These are phyloP conservation scores for Xylaria sp. DNA, from an alignment of 2,329 filamentous ascomycete species.

Conservation along the genomic window DNA sequence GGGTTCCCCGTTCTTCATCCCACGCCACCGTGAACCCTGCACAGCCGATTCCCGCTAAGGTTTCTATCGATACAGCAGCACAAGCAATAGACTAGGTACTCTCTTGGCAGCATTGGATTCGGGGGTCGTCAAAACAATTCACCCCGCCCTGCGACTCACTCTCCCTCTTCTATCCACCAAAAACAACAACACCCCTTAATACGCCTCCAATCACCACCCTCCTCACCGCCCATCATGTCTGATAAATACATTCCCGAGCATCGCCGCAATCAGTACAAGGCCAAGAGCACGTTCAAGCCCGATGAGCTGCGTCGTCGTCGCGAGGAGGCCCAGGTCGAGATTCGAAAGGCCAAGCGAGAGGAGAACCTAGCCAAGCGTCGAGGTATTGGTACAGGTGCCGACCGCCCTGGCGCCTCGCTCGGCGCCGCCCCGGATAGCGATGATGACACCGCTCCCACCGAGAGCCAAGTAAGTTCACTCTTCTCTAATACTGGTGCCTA, in stretches of 20 bases:
- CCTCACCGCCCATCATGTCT: conserved; percentile 70
- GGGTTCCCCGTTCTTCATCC: too few species aligned
- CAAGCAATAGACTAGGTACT: conserved; percentile 1
- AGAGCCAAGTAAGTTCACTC: conserved; percentile 80
- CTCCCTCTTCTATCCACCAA: conserved; percentile 31
- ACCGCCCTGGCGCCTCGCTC: conserved; percentile 79
- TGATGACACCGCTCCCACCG: conserved; percentile 92
- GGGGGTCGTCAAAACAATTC: conserved; percentile 40
- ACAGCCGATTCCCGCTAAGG: neutral
- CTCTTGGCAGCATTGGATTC: conserved; percentile 24
- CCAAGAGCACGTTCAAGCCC: conserved; percentile 98
- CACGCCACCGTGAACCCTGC: neutral
- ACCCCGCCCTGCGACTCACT: conserved; percentile 41
- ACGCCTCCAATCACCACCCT: neutral
- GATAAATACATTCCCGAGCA: conserved; percentile 99
- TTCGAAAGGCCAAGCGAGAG: conserved; percentile 97
- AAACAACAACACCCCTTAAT: conserved; percentile 20
- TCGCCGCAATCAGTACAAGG: conserved; percentile 99
- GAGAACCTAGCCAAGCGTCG: conserved; percentile 98
- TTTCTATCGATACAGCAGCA: conserved; percentile 4
- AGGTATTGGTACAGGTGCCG: conserved; percentile 84
- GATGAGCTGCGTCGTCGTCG: conserved; percentile 97
- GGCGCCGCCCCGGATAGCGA: conserved; percentile 94
- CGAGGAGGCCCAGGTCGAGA: conserved; percentile 99
- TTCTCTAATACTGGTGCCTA: conserved; percentile 4